These are phyloP conservation scores for Murraya koenigii DNA, from an alignment of 345 rosid genomes.

Conservation along the genomic window DNA sequence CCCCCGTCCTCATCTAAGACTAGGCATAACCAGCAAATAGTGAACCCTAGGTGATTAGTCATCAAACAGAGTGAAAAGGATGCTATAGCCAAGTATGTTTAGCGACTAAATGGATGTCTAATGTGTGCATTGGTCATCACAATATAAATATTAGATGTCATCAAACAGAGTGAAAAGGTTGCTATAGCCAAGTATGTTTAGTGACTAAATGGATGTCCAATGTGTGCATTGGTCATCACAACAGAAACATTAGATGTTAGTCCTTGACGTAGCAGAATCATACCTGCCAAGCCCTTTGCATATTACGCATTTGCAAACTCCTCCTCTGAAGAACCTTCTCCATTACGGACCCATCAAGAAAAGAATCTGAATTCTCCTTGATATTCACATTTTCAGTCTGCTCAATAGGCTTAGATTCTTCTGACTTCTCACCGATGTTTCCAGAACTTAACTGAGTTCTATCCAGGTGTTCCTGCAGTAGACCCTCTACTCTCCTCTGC, in stretches of 20 bases:
- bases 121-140: neutral
- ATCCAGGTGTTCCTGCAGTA: slow-evolving; percentile 93
- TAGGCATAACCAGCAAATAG: too few relatives aligned
- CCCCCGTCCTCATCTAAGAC: too few relatives aligned
- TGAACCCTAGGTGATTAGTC: too few relatives aligned
- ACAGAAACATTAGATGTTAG: slow-evolving; percentile 7
- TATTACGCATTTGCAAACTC: slow-evolving; percentile 86
- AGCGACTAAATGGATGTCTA: neutral
- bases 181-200: too few relatives aligned
- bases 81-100: neutral
- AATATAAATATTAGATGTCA: too few relatives aligned
- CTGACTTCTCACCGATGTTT: slow-evolving; percentile 32
- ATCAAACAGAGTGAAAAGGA: neutral
- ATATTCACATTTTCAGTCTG: slow-evolving; percentile 42
- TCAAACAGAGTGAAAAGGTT: too few relatives aligned
- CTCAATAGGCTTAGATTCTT: slow-evolving; percentile 34
- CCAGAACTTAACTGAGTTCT: slow-evolving; percentile 57
- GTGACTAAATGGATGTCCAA: too few relatives aligned
- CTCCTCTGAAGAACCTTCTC: slow-evolving; percentile 93
- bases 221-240: too few relatives aligned
- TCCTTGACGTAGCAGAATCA: neutral
- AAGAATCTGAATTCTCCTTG: slow-evolving; percentile 51
- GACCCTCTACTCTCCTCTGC: slow-evolving; percentile 92
- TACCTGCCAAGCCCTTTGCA: slow-evolving; percentile 97
- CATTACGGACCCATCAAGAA: slow-evolving; percentile 85